phyloP scores from a whole-genome alignment of 148 eudicot genomes.

The Rhododendron williamsianum region DNA sequence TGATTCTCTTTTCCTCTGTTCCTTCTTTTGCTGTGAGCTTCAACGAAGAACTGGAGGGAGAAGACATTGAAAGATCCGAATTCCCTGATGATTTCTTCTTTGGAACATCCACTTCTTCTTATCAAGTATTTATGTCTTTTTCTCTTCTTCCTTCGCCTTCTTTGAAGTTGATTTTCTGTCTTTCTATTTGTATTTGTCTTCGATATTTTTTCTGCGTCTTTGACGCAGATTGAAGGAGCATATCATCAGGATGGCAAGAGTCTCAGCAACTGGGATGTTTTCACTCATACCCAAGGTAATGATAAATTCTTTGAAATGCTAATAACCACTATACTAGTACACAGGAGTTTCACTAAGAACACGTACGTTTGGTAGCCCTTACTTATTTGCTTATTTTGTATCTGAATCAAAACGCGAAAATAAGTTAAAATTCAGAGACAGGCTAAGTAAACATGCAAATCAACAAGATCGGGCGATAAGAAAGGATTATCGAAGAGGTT shows the following conservation, averaged over 20 bases:
- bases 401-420: too few relatives aligned
- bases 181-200: not conserved
- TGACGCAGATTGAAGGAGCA: constrained; percentile 60
- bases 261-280: constrained; percentile 66
- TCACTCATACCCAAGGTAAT: constrained; percentile 30
- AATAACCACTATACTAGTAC: too few relatives aligned
- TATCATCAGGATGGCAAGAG: constrained; percentile 56
- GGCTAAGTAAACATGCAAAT: too few relatives aligned
- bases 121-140: constrained; percentile 33
- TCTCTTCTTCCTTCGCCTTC: not conserved
- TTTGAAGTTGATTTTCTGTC: not conserved
- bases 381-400: too few relatives aligned
- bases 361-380: too few relatives aligned
- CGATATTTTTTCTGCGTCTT: not conserved
- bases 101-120: constrained; percentile 66
- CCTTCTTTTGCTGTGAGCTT: constrained; percentile 4
- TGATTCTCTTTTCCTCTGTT: not conserved
- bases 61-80: constrained; percentile 39
- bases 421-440: too few relatives aligned
- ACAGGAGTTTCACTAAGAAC: too few relatives aligned
- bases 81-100: constrained; percentile 65
- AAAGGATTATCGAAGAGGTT: too few relatives aligned
- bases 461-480: too few relatives aligned
- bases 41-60: constrained; percentile 10
- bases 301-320: not conserved